These are phyloP conservation scores for Candida albicans DNA, from an alignment of 1,139 yeast genomes.

Conservation along the genomic window DNA sequence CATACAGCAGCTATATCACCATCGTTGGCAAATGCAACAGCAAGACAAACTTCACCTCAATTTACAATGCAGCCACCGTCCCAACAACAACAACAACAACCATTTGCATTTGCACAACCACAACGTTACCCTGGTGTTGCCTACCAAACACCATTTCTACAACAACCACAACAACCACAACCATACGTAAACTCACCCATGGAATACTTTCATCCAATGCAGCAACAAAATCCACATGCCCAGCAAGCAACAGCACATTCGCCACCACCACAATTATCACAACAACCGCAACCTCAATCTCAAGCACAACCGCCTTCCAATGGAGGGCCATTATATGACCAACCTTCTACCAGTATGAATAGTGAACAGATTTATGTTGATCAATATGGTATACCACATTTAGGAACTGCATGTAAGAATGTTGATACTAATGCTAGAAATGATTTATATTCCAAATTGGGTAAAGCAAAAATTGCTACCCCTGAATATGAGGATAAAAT, in stretches of 20 bases:
- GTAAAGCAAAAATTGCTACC: conserved; percentile 23
- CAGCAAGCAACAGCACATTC: too few species aligned
- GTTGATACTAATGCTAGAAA: conserved; percentile 26
- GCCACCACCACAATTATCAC: not conserved
- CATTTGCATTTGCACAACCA: too few species aligned
- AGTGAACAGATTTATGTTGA: not conserved
- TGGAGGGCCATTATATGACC: not conserved
- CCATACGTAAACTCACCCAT: too few species aligned
- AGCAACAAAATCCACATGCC: too few species aligned
- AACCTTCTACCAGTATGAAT: conserved; percentile 4
- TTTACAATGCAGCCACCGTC: not conserved
- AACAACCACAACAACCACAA: too few species aligned
- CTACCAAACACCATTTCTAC: too few species aligned
- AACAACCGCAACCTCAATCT: conserved; percentile 1
- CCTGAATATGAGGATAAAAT: not conserved
- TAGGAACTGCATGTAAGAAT: conserved; percentile 1
- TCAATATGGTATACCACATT: not conserved
- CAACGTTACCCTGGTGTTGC: too few species aligned
- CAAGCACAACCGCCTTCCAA: not conserved
- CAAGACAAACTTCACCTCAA: not conserved
- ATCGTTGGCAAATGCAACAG: not conserved
- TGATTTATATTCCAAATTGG: conserved; percentile 27
- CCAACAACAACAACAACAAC: not conserved
- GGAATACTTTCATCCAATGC: too few species aligned
- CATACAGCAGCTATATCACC: not conserved